These are phyloP conservation scores for Nemania abortiva DNA, from an alignment of 2,329 filamentous ascomycete genomes.

Conservation along the genomic window DNA sequence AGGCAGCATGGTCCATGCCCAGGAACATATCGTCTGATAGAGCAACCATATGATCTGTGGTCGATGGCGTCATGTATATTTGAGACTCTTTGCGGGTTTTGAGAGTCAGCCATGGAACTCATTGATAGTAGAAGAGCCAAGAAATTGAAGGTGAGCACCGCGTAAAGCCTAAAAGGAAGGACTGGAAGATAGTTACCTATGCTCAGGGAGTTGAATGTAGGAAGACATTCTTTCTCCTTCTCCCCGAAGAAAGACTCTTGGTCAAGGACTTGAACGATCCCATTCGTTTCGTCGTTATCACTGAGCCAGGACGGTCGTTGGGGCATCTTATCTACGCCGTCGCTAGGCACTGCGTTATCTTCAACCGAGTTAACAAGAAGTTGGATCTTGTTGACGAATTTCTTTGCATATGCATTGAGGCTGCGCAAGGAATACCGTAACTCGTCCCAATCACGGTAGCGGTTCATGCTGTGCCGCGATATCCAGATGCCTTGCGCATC, in stretches of 20 bases:
- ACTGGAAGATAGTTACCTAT: slow-evolving; percentile 11
- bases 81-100: slow-evolving; percentile 57
- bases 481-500: slow-evolving; percentile 57
- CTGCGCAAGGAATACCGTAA: slow-evolving; percentile 59
- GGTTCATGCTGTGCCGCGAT: slow-evolving; percentile 56
- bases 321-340: slow-evolving; percentile 44
- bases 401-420: slow-evolving; percentile 55
- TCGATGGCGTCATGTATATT: slow-evolving; percentile 57
- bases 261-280: slow-evolving; percentile 53
- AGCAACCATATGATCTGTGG: slow-evolving; percentile 56
- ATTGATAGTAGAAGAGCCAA: not conserved
- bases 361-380: slow-evolving; percentile 57
- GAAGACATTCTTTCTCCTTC: slow-evolving; percentile 54
- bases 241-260: slow-evolving; percentile 59
- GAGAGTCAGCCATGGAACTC: not conserved
- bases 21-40: slow-evolving; percentile 60
- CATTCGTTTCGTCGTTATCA: slow-evolving; percentile 48
- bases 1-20: slow-evolving; percentile 56
- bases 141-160: not conserved
- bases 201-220: slow-evolving; percentile 57
- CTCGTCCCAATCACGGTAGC: slow-evolving; percentile 60
- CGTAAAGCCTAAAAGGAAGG: not conserved
- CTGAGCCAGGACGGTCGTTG: slow-evolving; percentile 56
- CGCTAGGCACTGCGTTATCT: slow-evolving; percentile 43
- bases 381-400: slow-evolving; percentile 58